phyloP scores from a whole-genome alignment of 192 early-diverging fungal genomes.

The Coemansia sp. region DNA sequence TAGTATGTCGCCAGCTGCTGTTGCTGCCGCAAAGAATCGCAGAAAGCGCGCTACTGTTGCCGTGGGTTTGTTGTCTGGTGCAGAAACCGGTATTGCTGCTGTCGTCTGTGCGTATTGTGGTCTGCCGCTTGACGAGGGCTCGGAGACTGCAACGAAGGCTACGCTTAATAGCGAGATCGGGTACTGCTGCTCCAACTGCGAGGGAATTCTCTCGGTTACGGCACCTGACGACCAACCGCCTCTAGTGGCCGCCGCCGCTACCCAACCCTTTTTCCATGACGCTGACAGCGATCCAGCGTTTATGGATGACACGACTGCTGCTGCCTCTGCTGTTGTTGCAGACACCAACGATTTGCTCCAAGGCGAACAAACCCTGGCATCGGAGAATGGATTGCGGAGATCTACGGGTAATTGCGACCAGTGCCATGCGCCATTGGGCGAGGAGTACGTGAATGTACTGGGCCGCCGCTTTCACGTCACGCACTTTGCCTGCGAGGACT shows the following conservation, averaged over 20 bases:
- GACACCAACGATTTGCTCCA: constrained; percentile 8
- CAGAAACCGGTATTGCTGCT: constrained; percentile 7
- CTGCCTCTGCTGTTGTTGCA: background rate
- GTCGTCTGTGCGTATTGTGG: constrained; percentile 51
- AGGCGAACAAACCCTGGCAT: background rate
- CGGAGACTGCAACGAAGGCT: constrained; percentile 29
- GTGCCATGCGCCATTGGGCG: constrained; percentile 42
- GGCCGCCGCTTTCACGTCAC: constrained; percentile 53
- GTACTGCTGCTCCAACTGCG: constrained; percentile 56
- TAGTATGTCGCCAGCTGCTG: constrained; percentile 5
- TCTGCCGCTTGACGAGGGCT: constrained; percentile 33
- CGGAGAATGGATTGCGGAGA: background rate
- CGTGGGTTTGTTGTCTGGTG: constrained; percentile 20
- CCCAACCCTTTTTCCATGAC: background rate
- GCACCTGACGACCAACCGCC: constrained; percentile 2
- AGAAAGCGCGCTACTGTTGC: constrained; percentile 48
- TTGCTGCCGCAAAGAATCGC: constrained; percentile 14
- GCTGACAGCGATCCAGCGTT: constrained; percentile 3
- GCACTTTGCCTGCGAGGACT: constrained; percentile 57
- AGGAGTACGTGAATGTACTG: constrained; percentile 54
- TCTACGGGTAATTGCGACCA: constrained; percentile 24
- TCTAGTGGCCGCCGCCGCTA: background rate
- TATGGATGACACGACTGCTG: background rate
- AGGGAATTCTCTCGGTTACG: constrained; percentile 33
- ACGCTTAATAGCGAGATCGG: constrained; percentile 51